Evolutionary conservation across 2,329 filamentous ascomycete species (phyloP).

Genomic region (Cladosporium cucumerinum): DNA sequence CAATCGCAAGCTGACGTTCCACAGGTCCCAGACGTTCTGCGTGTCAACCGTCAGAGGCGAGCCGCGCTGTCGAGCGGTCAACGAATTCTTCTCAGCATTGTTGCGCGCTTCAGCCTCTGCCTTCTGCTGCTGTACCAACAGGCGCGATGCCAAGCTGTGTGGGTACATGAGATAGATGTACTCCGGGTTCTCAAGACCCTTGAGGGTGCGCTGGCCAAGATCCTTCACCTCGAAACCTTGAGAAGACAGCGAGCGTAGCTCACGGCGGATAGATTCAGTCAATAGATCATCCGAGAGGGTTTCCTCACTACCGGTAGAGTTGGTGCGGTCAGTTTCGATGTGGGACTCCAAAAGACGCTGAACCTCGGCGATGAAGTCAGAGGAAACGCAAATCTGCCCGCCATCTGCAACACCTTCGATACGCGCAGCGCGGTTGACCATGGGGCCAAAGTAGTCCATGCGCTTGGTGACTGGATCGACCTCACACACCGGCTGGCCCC

Average conservation of each 20-base stretch:
- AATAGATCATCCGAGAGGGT: constrained; percentile 71
- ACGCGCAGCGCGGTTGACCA: constrained; percentile 96
- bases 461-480: constrained; percentile 92
- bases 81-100: constrained; percentile 40
- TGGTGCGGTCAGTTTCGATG: constrained; percentile 74
- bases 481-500: constrained; percentile 90
- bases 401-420: constrained; percentile 94
- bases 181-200: constrained; percentile 95
- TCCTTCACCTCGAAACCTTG: constrained; percentile 97
- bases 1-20: constrained; percentile 81
- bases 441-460: constrained; percentile 99
- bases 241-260: constrained; percentile 79
- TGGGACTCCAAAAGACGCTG: constrained; percentile 86
- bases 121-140: constrained; percentile 63
- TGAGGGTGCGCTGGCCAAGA: constrained; percentile 89
- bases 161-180: constrained; percentile 94
- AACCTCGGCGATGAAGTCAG: constrained; percentile 95
- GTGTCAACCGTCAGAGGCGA: constrained; percentile 75
- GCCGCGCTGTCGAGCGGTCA: constrained; percentile 55
- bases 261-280: constrained; percentile 75
- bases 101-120: constrained; percentile 40
- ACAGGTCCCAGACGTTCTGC: constrained; percentile 81
- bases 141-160: constrained; percentile 77
- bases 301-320: constrained; percentile 68
- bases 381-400: constrained; percentile 93